Evolutionary conservation across 192 early-diverging fungal species (phyloP).

Genomic region (Coemansia sp.): DNA sequence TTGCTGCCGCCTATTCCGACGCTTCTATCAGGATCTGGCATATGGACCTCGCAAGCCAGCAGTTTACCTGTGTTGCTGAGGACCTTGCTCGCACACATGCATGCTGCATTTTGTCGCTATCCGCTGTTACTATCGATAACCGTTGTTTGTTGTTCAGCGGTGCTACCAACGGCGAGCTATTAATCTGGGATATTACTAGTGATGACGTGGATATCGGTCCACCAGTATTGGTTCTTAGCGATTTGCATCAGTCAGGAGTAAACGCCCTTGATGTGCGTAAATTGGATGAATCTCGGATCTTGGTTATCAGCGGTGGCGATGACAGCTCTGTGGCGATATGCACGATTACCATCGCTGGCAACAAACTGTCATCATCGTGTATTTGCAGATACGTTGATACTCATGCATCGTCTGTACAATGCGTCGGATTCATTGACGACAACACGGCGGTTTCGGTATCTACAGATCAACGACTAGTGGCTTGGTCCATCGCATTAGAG

Average conservation of each 20-base stretch:
- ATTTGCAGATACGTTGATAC: conserved; percentile 41
- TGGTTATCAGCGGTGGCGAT: conserved; percentile 77
- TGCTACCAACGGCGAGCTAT: conserved; percentile 31
- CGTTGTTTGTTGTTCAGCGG: conserved; percentile 22
- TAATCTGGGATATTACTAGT: conserved; percentile 27
- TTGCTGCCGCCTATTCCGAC: conserved; percentile 79
- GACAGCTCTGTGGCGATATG: conserved; percentile 63
- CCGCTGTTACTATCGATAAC: background rate
- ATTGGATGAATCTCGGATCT: background rate
- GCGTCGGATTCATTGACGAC: conserved; percentile 2
- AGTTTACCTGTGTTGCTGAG: conserved; percentile 21
- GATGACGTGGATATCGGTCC: conserved; percentile 1
- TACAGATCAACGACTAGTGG: conserved; percentile 71
- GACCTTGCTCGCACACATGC: conserved; percentile 6
- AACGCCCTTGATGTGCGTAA: conserved; percentile 62
- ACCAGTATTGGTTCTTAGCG: conserved; percentile 33
- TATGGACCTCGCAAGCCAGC: background rate
- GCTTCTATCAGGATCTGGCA: conserved; percentile 58
- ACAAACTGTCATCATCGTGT: background rate
- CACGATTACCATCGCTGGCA: conserved; percentile 19
- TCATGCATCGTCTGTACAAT: conserved; percentile 77
- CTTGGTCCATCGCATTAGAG: conserved; percentile 53
- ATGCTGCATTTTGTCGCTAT: conserved; percentile 39
- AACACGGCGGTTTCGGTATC: conserved; percentile 44
- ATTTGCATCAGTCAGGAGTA: conserved; percentile 75